Conservation (phyloP, 83 land plant species). For the Thuja plicata region DNA sequence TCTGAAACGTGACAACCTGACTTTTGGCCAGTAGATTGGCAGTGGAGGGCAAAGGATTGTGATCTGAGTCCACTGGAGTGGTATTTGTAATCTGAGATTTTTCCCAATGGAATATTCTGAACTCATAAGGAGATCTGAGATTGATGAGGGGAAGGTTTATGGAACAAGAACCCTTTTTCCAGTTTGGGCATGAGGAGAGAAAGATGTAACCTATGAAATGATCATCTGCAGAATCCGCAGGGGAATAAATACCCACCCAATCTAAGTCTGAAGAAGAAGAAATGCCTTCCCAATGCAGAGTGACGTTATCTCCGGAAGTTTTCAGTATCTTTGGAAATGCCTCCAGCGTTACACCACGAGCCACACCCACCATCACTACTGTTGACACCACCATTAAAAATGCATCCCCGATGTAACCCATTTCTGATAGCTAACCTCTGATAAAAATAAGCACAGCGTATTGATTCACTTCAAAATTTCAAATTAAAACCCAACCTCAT, state of each 20-base stretch:
- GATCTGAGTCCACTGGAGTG: slow-evolving; percentile 51
- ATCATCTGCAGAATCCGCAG: slow-evolving; percentile 49
- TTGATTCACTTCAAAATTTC: not conserved
- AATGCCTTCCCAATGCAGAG: slow-evolving; percentile 41
- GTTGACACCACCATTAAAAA: not conserved
- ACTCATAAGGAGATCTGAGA: slow-evolving; percentile 66
- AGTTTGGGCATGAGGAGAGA: slow-evolving; percentile 49
- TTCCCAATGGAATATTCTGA: slow-evolving; percentile 74
- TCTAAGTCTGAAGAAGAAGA: slow-evolving; percentile 54
- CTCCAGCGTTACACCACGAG: slow-evolving; percentile 23
- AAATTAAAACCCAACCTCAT: no score
- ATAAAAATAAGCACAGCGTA: not conserved
- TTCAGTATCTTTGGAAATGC: slow-evolving; percentile 33
- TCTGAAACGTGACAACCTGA: slow-evolving; percentile 35
- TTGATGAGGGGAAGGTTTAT: slow-evolving; percentile 60
- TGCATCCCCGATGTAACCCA: not conserved
- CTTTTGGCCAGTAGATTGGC: slow-evolving; percentile 51
- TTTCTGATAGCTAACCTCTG: no score
- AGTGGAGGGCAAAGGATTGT: slow-evolving; percentile 75
- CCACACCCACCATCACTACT: not conserved
- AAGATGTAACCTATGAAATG: slow-evolving; percentile 78
- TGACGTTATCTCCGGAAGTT: slow-evolving; percentile 54
- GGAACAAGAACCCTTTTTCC: slow-evolving; percentile 59
- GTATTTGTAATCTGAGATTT: slow-evolving; percentile 30
- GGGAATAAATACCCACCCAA: slow-evolving; percentile 94